Conservation (phyloP, 140 eudicot genomes). For the Stevia rebaudiana region DNA sequence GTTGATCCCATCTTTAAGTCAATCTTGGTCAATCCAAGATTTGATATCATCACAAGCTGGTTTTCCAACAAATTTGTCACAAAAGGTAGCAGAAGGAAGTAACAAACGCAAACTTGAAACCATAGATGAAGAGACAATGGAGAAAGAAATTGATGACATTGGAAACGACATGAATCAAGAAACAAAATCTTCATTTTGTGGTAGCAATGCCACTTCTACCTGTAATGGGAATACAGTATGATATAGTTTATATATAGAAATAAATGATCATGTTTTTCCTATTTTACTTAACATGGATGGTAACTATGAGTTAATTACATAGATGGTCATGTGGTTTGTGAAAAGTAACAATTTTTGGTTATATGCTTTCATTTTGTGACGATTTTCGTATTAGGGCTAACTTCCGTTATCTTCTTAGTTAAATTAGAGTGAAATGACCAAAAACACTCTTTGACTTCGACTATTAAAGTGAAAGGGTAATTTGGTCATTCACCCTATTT, state of each 20-base stretch:
- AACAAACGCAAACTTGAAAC: slow-evolving; percentile 10
- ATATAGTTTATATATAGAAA: neutral
- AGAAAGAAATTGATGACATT: slow-evolving; percentile 26
- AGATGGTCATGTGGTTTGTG: no score
- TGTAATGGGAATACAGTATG: slow-evolving; percentile 47
- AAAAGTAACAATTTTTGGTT: no score
- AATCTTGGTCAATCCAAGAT: slow-evolving; percentile 30
- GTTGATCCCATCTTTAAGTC: slow-evolving; percentile 51
- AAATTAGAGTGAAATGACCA: no score
- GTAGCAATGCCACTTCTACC: slow-evolving; percentile 43
- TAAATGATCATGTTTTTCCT: slow-evolving; percentile 6
- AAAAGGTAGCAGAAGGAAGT: slow-evolving; percentile 27
- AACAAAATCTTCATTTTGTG: slow-evolving; percentile 18
- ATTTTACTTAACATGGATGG: neutral
- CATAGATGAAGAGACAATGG: slow-evolving; percentile 16
- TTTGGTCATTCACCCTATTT: no score
- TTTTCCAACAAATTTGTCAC: slow-evolving; percentile 13
- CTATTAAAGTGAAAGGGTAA: no score
- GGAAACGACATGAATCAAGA: neutral
- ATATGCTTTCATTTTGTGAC: no score
- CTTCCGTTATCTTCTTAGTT: no score
- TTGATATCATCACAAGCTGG: slow-evolving; percentile 7
- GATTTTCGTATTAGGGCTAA: no score
- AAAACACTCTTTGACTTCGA: no score
- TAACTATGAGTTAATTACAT: no score